Percentiles rank a stretch among this genome's conserved stretches.
Evolutionary conservation across 371 early-diverging fungal species (phyloP).

Genomic region (Coemansia sp.): DNA sequence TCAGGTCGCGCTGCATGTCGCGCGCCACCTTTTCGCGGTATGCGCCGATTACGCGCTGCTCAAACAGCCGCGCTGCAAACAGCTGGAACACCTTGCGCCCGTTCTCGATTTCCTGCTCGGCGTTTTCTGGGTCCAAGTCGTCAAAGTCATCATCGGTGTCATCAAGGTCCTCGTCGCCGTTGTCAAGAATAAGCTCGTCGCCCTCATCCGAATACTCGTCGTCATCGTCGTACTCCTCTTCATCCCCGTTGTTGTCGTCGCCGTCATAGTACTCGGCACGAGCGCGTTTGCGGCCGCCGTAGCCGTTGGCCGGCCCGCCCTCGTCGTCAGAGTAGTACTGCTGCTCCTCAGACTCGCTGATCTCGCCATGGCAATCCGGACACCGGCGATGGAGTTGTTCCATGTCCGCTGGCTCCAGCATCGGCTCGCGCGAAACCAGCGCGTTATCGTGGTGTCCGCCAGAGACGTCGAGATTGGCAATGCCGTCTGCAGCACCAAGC

Average conservation of each 20-base stretch:
- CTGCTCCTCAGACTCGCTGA: slow-evolving; percentile 29
- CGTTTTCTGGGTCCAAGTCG: slow-evolving; percentile 22
- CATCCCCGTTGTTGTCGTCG: slow-evolving; percentile 1
- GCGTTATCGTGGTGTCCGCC: slow-evolving; percentile 51
- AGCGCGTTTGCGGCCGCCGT: slow-evolving; percentile 24
- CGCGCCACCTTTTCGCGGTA: slow-evolving; percentile 89
- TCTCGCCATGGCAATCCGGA: slow-evolving; percentile 45
- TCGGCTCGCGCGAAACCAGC: neutral
- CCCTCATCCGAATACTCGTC: slow-evolving; percentile 45
- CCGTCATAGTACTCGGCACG: slow-evolving; percentile 22
- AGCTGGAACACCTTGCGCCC: slow-evolving; percentile 91
- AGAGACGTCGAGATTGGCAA: slow-evolving; percentile 62
- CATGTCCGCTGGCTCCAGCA: neutral
- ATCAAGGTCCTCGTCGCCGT: slow-evolving; percentile 23
- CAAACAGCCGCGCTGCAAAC: slow-evolving; percentile 94
- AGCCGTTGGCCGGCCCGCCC: neutral
- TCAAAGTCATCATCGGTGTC: slow-evolving; percentile 54
- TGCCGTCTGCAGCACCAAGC: slow-evolving; percentile 52
- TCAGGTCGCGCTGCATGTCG: slow-evolving; percentile 75
- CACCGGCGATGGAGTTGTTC: slow-evolving; percentile 24
- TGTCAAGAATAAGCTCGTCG: slow-evolving; percentile 36
- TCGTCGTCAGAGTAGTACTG: slow-evolving; percentile 19
- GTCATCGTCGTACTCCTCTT: slow-evolving; percentile 3
- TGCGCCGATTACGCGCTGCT: slow-evolving; percentile 86
- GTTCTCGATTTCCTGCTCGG: slow-evolving; percentile 86